Evolutionary conservation across 345 rosid genomes (phyloP), one percentile per base, ranked within the genome.

Genomic region (Orychophragmus violaceus): DNA sequence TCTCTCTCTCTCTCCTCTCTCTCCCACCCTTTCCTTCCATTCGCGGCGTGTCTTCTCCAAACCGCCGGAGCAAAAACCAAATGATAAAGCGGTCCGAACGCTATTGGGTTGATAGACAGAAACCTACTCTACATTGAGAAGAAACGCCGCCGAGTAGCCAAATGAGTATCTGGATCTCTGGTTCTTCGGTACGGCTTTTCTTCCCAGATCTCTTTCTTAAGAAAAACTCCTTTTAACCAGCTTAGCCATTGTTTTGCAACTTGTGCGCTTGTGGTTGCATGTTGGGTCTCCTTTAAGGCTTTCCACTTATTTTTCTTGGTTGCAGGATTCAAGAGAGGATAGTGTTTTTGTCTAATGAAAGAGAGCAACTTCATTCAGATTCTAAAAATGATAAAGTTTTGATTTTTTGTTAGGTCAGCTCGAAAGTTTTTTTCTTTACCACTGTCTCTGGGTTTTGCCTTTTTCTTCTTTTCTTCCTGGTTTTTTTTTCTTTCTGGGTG

Each of bases 191-290:
- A 10, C 16, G n/a, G 35, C 49, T 59, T 37, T 37, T 41, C 49
- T 66, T 66, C 69, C 33, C 59, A 74, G 78, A 74, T 74, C 78
- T 74, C 67, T 69, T 28, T 37, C 62, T 32, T 17, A 13, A 48
- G 33, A 36, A 71, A 42, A 30, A 35, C 68, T 42, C 33, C 60
- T 59, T 64, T 18, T 12, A 46, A 48, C 65, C 4, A 71, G 39
- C 28, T 52, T 50, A 22, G 30, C 58, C 64, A 46, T 28, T 53
- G 49, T 5, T 29, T 28, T 29, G 50, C 12, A 58, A 17, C 17
- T 42, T 59, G 19, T 14, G 62, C 4, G 14, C 54, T 60, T 51
- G 7, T 17, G 39, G 64, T 68, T 74, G 78, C 78, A 74, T 74
- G 78, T 74, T 62, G 33, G 27, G 64, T 64, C 53, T 29, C 32